These are phyloP conservation scores for Aspergillus eucalypticola DNA, from an alignment of 2,329 filamentous ascomycete genomes.

Conservation along the genomic window DNA sequence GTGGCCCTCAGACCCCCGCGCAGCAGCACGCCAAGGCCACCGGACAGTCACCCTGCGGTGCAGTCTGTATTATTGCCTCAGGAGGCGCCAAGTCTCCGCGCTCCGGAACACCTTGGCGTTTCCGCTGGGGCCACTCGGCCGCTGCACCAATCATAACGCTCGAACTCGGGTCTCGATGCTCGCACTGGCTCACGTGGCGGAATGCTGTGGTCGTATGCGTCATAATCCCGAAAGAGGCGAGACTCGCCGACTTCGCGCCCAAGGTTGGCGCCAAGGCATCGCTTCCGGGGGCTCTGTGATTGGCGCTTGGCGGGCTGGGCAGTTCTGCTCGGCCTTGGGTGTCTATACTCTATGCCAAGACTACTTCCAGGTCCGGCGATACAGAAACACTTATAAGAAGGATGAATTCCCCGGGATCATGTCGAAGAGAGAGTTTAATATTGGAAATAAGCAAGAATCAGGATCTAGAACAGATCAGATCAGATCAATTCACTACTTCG, in stretches of 20 bases:
- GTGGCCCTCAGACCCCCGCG: slow-evolving; percentile 13
- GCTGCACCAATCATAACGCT: slow-evolving; percentile 11
- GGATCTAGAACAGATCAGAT: not conserved
- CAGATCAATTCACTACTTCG: slow-evolving; percentile 14
- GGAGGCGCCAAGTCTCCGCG: slow-evolving; percentile 23
- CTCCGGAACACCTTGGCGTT: slow-evolving; percentile 20
- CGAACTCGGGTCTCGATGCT: not conserved
- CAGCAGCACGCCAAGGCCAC: slow-evolving; percentile 17
- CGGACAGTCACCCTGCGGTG: slow-evolving; percentile 8
- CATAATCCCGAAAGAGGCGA: slow-evolving; percentile 9
- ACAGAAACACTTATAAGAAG: not conserved
- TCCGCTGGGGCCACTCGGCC: slow-evolving; percentile 16
- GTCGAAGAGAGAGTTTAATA: not conserved
- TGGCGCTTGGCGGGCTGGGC: slow-evolving; percentile 16
- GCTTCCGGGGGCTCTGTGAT: slow-evolving; percentile 6
- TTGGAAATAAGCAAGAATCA: no score
- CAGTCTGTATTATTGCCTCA: slow-evolving; percentile 7
- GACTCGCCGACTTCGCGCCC: slow-evolving; percentile 1
- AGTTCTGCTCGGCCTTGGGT: not conserved
- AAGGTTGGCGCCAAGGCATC: slow-evolving; percentile 13
- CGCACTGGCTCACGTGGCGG: slow-evolving; percentile 18
- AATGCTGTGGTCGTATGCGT: slow-evolving; percentile 17
- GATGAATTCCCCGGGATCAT: not conserved
- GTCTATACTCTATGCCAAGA: slow-evolving; percentile 3
- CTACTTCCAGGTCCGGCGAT: not conserved